phyloP scores from a whole-genome alignment of 768 basidiomycete genomes.

The Termitomyces sp. region DNA sequence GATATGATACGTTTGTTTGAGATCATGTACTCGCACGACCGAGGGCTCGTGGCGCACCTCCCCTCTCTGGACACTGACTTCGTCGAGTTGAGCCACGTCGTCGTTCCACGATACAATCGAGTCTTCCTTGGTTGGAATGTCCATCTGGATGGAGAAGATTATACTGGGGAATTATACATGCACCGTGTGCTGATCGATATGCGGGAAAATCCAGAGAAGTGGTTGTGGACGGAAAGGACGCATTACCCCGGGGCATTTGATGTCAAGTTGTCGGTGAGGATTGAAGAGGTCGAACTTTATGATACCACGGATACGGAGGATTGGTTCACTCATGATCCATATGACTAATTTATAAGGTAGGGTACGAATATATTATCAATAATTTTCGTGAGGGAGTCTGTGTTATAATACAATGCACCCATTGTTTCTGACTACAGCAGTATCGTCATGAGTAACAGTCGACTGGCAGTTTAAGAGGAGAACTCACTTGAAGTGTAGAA shows the following conservation, averaged over 20 bases:
- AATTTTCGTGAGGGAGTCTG: not conserved
- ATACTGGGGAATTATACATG: conserved; percentile 39
- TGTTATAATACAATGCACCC: not conserved
- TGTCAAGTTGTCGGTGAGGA: conserved; percentile 25
- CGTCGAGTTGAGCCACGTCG: conserved; percentile 18
- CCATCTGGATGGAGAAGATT: conserved; percentile 38
- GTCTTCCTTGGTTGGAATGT: conserved; percentile 72
- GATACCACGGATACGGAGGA: conserved; percentile 30
- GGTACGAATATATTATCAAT: not conserved
- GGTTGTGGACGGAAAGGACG: conserved; percentile 23
- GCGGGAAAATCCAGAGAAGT: conserved; percentile 24
- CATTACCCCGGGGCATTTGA: conserved; percentile 24
- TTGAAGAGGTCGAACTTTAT: conserved; percentile 26
- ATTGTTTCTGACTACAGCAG: not conserved
- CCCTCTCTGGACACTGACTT: conserved; percentile 29
- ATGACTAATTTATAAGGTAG: too few species aligned
- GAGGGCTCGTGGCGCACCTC: conserved; percentile 45
- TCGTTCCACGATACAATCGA: conserved; percentile 27
- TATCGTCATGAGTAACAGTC: not conserved
- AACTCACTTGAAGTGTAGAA: not conserved
- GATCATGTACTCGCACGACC: conserved; percentile 49
- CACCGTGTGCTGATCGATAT: conserved; percentile 32
- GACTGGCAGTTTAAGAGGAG: not conserved
- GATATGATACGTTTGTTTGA: conserved; percentile 53
- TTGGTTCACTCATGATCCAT: conserved; percentile 21